Base-by-base conservation (phyloP, 768 basidiomycete genomes). In the Leucogyrophana mollusca region DNA sequence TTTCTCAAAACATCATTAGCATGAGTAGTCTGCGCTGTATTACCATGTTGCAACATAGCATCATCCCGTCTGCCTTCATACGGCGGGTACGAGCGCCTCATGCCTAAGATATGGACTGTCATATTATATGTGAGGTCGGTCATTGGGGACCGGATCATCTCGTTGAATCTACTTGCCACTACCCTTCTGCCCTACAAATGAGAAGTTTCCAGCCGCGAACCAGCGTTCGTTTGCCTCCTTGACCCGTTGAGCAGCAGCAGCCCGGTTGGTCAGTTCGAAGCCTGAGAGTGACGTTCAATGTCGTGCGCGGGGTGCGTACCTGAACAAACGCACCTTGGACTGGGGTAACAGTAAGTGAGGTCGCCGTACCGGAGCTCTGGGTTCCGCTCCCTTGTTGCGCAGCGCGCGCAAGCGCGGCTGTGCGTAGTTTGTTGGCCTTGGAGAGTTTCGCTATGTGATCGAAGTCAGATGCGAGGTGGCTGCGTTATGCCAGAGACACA, bases 141-240 rank as follows among this genome's bases (percentile, higher is more conserved):
- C n/a, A n/a, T n/a, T 34, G 16, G 10, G 33, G 16, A 34, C 16
- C 33, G 33, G 10, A 34, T 34, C n/a, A n/a, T n/a, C n/a, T n/a
- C n/a, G n/a, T n/a, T n/a, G n/a, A n/a, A n/a, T n/a, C 40, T 50
- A 51, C 22, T 51, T 57, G 10, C 13, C 44, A n/a, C 46, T 50
- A 11, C 77, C 76, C 49, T 78, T 78, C 56, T 77, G 73, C 9
- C 87, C 87, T 17, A 83, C 72, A 57, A 89, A 90, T 3, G 89
- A 88, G 67, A 92, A 92, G 32, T 72, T 89, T 4, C 90, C 90
- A 6, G 80, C 82, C 4, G 86, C 84, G 66, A 99, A 99, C 96
- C 96, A 99, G 21, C 87, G 78, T 44, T 96, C 93, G 68, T 99
- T 98, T 20, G 96, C 96, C 55, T 92, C 94, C 64, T 93, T 92